Evolutionary conservation across 2,329 filamentous ascomycete genomes (phyloP).

Genomic region (Diaporthe batatas): DNA sequence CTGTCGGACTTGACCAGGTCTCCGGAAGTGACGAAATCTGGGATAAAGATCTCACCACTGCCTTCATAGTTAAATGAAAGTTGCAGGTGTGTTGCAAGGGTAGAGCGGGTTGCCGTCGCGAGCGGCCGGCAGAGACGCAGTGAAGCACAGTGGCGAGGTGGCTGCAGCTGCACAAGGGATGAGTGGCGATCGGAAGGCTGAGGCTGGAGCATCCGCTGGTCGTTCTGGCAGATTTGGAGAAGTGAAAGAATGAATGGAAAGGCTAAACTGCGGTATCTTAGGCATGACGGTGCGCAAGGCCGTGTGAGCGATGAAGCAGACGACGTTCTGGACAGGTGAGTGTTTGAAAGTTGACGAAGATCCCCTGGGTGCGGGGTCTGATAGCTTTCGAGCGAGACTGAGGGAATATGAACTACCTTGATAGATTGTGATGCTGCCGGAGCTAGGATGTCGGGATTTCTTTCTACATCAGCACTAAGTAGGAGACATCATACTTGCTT

Average conservation of each 20-base stretch:
- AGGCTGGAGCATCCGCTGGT: constrained; percentile 2
- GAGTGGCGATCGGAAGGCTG: constrained; percentile 5
- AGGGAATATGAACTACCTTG: neutral
- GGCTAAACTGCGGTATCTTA: neutral
- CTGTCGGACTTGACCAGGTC: neutral
- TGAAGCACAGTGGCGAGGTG: constrained; percentile 11
- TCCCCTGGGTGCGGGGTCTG: constrained; percentile 1
- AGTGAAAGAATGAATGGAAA: constrained; percentile 8
- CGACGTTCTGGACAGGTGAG: no score
- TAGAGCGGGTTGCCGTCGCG: constrained; percentile 9
- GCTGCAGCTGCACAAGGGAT: constrained; percentile 6
- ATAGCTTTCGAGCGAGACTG: neutral
- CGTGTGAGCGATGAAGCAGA: neutral
- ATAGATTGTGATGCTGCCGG: neutral
- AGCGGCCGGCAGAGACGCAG: neutral
- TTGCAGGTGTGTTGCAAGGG: constrained; percentile 11
- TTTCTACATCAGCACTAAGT: neutral
- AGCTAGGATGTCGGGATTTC: neutral
- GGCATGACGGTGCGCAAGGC: neutral
- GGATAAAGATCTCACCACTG: constrained; percentile 1
- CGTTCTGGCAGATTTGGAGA: neutral
- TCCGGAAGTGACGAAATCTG: neutral
- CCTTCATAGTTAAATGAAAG: constrained; percentile 5
- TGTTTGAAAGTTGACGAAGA: no score
- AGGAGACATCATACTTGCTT: neutral